phyloP scores from a whole-genome alignment of 805 yeast species.

The Brettanomyces sp. region DNA sequence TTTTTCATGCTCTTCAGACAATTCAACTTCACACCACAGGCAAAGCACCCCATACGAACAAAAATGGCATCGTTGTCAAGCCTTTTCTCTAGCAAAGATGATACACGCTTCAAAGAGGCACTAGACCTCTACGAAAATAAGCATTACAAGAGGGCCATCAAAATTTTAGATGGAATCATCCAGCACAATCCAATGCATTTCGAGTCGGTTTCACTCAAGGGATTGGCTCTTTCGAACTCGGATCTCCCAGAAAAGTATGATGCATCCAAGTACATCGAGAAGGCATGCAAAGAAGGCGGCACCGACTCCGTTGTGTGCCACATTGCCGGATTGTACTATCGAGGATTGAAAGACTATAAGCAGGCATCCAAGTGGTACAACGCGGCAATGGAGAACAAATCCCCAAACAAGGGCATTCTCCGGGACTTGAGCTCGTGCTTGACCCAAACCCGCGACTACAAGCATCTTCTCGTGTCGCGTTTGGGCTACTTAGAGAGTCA shows the following conservation, averaged over 20 bases:
- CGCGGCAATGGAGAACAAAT: conserved; percentile 67
- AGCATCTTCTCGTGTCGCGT: conserved; percentile 53
- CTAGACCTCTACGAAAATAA: conserved; percentile 73
- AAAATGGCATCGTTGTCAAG: background rate
- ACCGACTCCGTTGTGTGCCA: conserved; percentile 71
- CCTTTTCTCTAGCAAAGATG: background rate
- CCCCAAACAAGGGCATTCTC: conserved; percentile 67
- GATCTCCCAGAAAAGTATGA: conserved; percentile 45
- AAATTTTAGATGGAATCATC: conserved; percentile 62
- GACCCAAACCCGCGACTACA: conserved; percentile 69
- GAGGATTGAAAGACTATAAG: conserved; percentile 56
- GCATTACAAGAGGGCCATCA: conserved; percentile 80
- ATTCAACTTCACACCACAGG: too few species aligned
- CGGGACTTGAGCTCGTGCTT: conserved; percentile 78
- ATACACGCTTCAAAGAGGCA: conserved; percentile 61
- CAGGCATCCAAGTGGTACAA: conserved; percentile 76
- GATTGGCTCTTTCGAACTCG: conserved; percentile 50
- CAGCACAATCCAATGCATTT: conserved; percentile 71
- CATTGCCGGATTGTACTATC: conserved; percentile 74
- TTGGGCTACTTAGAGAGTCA: conserved; percentile 58
- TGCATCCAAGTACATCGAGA: conserved; percentile 49
- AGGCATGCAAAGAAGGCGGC: conserved; percentile 52
- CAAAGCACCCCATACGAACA: too few species aligned
- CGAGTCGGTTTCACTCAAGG: conserved; percentile 80
- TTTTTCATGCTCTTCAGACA: too few species aligned